phyloP scores from a whole-genome alignment of 1,284 basidiomycete genomes.

The Puccinia triticina region DNA sequence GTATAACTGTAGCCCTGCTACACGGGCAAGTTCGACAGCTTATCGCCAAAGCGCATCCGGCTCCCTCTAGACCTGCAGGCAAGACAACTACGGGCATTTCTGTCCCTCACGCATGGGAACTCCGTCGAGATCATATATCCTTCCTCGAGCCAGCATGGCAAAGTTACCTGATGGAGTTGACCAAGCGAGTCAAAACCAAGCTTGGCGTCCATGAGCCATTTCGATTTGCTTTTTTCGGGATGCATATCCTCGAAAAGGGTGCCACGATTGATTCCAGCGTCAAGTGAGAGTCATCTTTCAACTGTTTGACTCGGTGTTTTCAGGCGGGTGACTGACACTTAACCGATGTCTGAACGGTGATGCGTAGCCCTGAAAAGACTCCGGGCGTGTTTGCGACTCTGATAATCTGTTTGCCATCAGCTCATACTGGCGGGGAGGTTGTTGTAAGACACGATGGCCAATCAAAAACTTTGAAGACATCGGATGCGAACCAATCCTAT shows the following conservation, averaged over 20 bases:
- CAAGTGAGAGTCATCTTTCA: background rate
- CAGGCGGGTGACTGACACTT: background rate
- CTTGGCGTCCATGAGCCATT: background rate
- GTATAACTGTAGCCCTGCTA: no score
- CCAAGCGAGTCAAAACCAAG: background rate
- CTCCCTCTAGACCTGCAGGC: background rate
- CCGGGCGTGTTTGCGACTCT: slow-evolving; percentile 49
- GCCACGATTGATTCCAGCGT: background rate
- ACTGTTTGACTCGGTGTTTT: background rate
- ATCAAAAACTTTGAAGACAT: background rate
- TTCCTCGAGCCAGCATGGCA: slow-evolving; percentile 1
- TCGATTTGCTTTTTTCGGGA: background rate
- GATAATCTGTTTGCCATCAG: slow-evolving; percentile 47
- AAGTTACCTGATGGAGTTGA: background rate
- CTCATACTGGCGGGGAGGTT: slow-evolving; percentile 48
- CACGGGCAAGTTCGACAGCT: background rate
- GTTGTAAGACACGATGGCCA: background rate
- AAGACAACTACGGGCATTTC: background rate
- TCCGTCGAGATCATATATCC: background rate
- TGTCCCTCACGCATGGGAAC: background rate
- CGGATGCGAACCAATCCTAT: background rate
- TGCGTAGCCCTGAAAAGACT: slow-evolving; percentile 1
- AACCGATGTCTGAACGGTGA: background rate
- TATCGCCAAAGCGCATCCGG: background rate
- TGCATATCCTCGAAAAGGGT: background rate